Percentiles rank a stretch among this genome's conserved stretches.
These are phyloP conservation scores for Curvularia sp. DNA, from an alignment of 2,329 filamentous ascomycete species.

Conservation along the genomic window DNA sequence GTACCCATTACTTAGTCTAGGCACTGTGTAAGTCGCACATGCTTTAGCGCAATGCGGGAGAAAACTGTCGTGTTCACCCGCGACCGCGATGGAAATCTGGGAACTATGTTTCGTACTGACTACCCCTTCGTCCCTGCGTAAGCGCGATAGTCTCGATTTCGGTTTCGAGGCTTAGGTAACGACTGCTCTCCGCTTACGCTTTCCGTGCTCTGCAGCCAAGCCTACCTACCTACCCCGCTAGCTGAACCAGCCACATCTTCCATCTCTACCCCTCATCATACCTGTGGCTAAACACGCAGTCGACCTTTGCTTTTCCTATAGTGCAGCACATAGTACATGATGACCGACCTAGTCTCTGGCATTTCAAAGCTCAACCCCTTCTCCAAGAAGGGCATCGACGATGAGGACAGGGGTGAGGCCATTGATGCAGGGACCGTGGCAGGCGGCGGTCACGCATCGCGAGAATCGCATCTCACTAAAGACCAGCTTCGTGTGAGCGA, in stretches of 20 bases:
- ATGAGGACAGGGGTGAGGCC: conserved; percentile 64
- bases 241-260: conserved; percentile 11
- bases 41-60: background rate
- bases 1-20: background rate
- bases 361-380: conserved; percentile 46
- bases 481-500: conserved; percentile 66
- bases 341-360: conserved; percentile 47
- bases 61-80: background rate
- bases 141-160: background rate
- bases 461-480: conserved; percentile 59
- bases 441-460: conserved; percentile 66
- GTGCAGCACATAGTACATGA: conserved; percentile 17
- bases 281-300: conserved; percentile 6
- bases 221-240: conserved; percentile 12
- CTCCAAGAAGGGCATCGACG: conserved; percentile 45
- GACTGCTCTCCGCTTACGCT: background rate
- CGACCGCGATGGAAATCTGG: background rate
- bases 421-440: conserved; percentile 61
- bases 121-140: background rate
- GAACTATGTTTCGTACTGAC: background rate
- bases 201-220: conserved; percentile 15
- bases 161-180: no score
- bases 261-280: background rate
- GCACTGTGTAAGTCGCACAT: background rate
- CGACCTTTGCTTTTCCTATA: conserved; percentile 2